A percentile compares a stretch with the other conserved stretches of the same genome.
phyloP scores from a whole-genome alignment of 805 yeast species.

The Metschnikowia dekortorum region DNA sequence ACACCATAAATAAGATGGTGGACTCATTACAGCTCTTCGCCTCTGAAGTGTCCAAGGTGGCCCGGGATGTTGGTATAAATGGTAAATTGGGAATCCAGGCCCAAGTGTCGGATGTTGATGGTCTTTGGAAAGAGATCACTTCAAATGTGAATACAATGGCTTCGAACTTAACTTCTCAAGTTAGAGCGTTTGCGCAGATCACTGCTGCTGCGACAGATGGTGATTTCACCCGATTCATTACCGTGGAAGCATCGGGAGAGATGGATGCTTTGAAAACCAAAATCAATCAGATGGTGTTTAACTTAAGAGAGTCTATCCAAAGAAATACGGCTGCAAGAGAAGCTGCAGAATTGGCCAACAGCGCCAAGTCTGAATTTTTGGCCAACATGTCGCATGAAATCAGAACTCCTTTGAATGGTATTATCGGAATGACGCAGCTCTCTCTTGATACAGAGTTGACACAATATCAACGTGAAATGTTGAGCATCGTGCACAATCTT shows the following conservation, averaged over 20 bases:
- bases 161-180: constrained; percentile 86
- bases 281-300: constrained; percentile 60
- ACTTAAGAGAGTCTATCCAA: constrained; percentile 82
- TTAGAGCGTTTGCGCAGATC: constrained; percentile 88
- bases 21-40: constrained; percentile 86
- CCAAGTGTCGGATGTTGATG: constrained; percentile 85
- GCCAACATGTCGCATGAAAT: constrained; percentile 84
- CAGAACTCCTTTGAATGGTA: constrained; percentile 90
- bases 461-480: constrained; percentile 89
- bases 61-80: constrained; percentile 89
- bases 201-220: constrained; percentile 95
- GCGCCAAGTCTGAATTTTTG: constrained; percentile 84
- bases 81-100: constrained; percentile 93
- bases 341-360: constrained; percentile 87
- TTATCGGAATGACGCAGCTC: constrained; percentile 87
- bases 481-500: constrained; percentile 81
- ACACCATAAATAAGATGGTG: constrained; percentile 90
- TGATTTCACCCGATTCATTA: constrained; percentile 83
- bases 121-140: constrained; percentile 87
- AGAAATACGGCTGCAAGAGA: constrained; percentile 91
- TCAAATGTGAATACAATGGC: constrained; percentile 94
- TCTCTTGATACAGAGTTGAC: constrained; percentile 85
- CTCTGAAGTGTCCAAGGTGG: constrained; percentile 83
- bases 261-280: constrained; percentile 69
- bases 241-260: constrained; percentile 90